Conservation (phyloP, 164 flowering plant species). For the Amborella trichopoda region DNA sequence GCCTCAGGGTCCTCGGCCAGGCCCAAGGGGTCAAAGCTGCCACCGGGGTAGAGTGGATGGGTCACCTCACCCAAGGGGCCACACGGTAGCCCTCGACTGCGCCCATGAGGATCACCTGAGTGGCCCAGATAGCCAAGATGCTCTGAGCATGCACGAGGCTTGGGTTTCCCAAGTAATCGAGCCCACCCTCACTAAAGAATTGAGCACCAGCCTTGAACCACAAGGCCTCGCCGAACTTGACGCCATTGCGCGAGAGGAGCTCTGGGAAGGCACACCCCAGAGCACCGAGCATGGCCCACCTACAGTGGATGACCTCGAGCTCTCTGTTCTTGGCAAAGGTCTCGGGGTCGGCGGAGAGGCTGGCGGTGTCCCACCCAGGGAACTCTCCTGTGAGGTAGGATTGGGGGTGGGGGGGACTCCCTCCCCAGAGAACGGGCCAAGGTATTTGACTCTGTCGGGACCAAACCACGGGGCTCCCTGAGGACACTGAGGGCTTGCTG, state of each 20-base stretch:
- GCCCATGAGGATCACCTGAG: constrained; percentile 5
- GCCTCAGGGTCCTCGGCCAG: constrained; percentile 39
- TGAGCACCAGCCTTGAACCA: constrained; percentile 8
- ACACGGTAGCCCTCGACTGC: constrained; percentile 8
- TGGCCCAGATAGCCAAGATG: constrained; percentile 4
- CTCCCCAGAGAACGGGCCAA: constrained; percentile 23
- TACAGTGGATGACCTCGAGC: constrained; percentile 6
- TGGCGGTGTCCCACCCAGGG: constrained; percentile 11
- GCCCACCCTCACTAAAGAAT: constrained; percentile 7
- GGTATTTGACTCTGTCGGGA: constrained; percentile 17
- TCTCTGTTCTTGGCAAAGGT: constrained; percentile 7
- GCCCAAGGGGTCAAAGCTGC: constrained; percentile 33
- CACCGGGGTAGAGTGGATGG: constrained; percentile 38
- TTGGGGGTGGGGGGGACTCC: constrained; percentile 17
- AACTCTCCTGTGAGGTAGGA: constrained; percentile 31
- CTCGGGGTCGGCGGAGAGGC: constrained; percentile 5
- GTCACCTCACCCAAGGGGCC: constrained; percentile 28
- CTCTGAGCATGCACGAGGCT: constrained; percentile 5
- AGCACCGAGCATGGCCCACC: constrained; percentile 7
- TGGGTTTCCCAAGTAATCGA: constrained; percentile 6
- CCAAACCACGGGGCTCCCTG: constrained; percentile 17
- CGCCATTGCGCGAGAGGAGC: constrained; percentile 6
- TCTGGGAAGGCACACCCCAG: constrained; percentile 4
- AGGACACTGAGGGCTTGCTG: constrained; percentile 4
- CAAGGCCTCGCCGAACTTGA: constrained; percentile 7